These are phyloP conservation scores for Botrytis fragariae DNA, from an alignment of 2,329 filamentous ascomycete species.

Conservation along the genomic window DNA sequence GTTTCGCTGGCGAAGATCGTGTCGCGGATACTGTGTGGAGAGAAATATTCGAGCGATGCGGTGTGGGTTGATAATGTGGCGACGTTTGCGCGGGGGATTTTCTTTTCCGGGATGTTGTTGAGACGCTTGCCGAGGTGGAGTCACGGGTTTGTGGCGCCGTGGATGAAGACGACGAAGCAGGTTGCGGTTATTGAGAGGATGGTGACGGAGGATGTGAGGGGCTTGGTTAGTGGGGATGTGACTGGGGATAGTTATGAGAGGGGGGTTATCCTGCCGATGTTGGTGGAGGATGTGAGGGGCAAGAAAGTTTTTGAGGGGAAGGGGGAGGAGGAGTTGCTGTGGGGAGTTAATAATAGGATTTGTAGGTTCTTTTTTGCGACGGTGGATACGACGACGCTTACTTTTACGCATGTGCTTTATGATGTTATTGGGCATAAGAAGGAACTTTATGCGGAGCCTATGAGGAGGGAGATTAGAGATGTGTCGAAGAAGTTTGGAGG, in stretches of 20 bases:
- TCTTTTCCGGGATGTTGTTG: conserved; percentile 6
- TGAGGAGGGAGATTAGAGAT: conserved; percentile 12
- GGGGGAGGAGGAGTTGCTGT: background rate
- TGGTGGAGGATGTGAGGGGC: conserved; percentile 6
- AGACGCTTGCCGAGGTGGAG: background rate
- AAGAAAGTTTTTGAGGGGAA: background rate
- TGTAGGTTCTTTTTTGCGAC: conserved; percentile 14
- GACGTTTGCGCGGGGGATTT: conserved; percentile 7
- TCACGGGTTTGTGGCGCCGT: conserved; percentile 1
- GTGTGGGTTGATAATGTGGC: conserved; percentile 2
- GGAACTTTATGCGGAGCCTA: background rate
- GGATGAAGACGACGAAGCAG: background rate
- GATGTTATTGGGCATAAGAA: conserved; percentile 10
- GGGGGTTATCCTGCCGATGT: background rate
- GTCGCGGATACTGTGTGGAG: background rate
- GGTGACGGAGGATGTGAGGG: background rate
- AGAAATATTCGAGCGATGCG: background rate
- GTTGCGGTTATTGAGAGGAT: background rate
- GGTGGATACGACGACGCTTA: conserved; percentile 14
- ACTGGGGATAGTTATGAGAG: background rate
- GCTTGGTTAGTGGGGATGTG: background rate
- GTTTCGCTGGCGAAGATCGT: conserved; percentile 1
- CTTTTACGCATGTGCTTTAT: conserved; percentile 12
- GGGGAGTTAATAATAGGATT: background rate
- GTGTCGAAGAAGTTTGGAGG: background rate